A percentile compares a stretch with the other conserved stretches of the same genome.
These are phyloP conservation scores for Xylaria sp. DNA, from an alignment of 2,329 filamentous ascomycete genomes.

Conservation along the genomic window DNA sequence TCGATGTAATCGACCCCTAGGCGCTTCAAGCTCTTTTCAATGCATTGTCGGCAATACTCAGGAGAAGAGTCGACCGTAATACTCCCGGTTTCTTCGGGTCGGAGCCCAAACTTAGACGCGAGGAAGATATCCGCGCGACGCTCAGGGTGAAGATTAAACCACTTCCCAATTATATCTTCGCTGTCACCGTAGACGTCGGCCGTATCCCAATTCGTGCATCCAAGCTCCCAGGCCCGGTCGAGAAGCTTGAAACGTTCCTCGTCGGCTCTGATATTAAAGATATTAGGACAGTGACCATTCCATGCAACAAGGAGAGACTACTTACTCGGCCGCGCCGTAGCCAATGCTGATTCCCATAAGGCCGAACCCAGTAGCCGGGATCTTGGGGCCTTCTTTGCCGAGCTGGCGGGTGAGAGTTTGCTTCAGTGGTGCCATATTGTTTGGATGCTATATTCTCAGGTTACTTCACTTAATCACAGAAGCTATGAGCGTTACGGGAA, in stretches of 20 bases:
- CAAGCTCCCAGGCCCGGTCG: conserved; percentile 31
- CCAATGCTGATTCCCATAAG: conserved; percentile 32
- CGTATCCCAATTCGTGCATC: conserved; percentile 33
- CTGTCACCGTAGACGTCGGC: conserved; percentile 40
- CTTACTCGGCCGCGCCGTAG: conserved; percentile 28
- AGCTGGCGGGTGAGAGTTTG: conserved; percentile 16
- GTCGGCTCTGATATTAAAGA: neutral
- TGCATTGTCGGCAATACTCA: conserved; percentile 35
- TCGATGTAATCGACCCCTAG: conserved; percentile 57
- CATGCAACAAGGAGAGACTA: neutral
- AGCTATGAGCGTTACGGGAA: neutral
- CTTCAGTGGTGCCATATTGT: conserved; percentile 16
- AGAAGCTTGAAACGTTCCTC: conserved; percentile 27
- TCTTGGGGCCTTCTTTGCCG: conserved; percentile 26
- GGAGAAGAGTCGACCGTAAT: conserved; percentile 42
- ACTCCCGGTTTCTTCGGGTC: conserved; percentile 5
- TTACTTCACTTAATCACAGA: neutral
- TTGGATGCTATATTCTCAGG: no score
- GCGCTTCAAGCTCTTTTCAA: conserved; percentile 29
- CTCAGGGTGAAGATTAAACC: conserved; percentile 51
- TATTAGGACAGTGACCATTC: neutral
- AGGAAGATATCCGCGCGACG: conserved; percentile 59
- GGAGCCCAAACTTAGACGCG: conserved; percentile 62
- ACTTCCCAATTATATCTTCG: conserved; percentile 56
- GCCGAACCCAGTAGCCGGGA: conserved; percentile 31